A percentile compares a stretch with the other conserved stretches of the same genome.
Conservation (phyloP, 2,329 filamentous ascomycete genomes). For the Sphaerostilbella broomeana region DNA sequence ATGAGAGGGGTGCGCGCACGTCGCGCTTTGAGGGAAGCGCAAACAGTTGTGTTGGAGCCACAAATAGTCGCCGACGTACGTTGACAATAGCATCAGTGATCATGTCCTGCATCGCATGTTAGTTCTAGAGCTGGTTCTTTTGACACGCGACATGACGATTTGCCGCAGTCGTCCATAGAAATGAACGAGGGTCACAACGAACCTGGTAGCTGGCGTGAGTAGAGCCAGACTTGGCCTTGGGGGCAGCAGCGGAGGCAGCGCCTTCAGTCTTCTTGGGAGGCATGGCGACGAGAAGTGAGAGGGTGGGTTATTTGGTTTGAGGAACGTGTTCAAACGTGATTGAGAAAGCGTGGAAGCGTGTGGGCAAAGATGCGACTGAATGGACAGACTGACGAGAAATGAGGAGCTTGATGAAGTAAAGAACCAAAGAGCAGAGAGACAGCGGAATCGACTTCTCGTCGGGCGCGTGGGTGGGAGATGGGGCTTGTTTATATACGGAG, state of each 20-base stretch:
- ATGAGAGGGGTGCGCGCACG: not conserved
- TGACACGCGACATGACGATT: too few relatives aligned
- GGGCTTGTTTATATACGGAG: constrained; percentile 57
- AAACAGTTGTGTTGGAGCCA: constrained; percentile 16
- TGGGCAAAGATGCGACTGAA: constrained; percentile 19
- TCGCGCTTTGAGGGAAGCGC: not conserved
- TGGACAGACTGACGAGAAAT: constrained; percentile 16
- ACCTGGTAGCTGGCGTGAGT: constrained; percentile 55
- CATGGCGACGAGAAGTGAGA: constrained; percentile 38
- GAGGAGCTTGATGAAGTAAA: constrained; percentile 23
- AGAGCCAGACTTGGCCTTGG: constrained; percentile 44
- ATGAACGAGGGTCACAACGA: constrained; percentile 27
- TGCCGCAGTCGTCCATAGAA: too few relatives aligned
- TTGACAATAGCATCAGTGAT: constrained; percentile 56
- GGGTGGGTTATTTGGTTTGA: constrained; percentile 7
- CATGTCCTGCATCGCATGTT: constrained; percentile 48
- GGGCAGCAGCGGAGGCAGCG: constrained; percentile 20
- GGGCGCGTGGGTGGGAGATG: constrained; percentile 45
- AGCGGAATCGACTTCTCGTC: constrained; percentile 30
- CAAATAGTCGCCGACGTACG: constrained; percentile 38
- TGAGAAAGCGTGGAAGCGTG: constrained; percentile 18
- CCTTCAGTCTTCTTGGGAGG: constrained; percentile 52
- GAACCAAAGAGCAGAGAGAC: constrained; percentile 35
- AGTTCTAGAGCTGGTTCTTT: constrained; percentile 1
- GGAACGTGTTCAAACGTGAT: constrained; percentile 20